A percentile compares a stretch with the other conserved stretches of the same genome.
phyloP scores from a whole-genome alignment of 2,329 filamentous ascomycete species.

The Biscogniauxia marginata region DNA sequence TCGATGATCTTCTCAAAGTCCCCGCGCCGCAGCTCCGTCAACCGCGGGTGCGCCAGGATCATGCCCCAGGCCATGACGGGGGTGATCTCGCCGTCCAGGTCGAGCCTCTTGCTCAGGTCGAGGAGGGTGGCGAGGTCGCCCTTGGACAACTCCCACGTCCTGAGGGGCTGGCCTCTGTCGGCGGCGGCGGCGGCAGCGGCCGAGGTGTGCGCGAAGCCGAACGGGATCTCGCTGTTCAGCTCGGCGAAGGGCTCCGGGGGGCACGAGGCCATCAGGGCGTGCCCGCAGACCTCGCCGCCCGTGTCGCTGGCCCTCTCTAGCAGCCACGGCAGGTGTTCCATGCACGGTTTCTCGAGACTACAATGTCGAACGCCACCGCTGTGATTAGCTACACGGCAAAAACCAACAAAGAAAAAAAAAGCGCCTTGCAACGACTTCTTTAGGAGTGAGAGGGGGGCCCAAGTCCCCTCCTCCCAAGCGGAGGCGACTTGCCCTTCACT shows the following conservation, averaged over 20 bases:
- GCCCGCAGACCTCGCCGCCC: slow-evolving; percentile 73
- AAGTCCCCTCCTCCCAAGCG: background rate
- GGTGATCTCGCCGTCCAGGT: slow-evolving; percentile 87
- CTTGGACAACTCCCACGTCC: slow-evolving; percentile 78
- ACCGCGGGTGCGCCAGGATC: slow-evolving; percentile 69
- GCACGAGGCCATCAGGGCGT: slow-evolving; percentile 90
- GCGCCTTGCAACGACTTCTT: background rate
- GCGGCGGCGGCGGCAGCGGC: slow-evolving; percentile 9
- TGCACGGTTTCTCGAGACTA: slow-evolving; percentile 89
- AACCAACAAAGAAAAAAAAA: background rate
- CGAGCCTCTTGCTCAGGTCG: slow-evolving; percentile 77
- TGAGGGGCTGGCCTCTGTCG: slow-evolving; percentile 45
- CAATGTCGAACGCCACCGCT: slow-evolving; percentile 40
- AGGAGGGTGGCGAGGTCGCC: slow-evolving; percentile 77
- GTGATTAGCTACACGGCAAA: slow-evolving; percentile 41
- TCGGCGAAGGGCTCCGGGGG: slow-evolving; percentile 66
- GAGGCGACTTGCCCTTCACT: slow-evolving; percentile 38
- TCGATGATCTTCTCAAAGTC: slow-evolving; percentile 73
- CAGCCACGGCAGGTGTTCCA: slow-evolving; percentile 83
- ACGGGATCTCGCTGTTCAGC: slow-evolving; percentile 50
- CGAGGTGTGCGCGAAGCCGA: slow-evolving; percentile 43
- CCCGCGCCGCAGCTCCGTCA: slow-evolving; percentile 60
- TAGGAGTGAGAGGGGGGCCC: too few relatives aligned
- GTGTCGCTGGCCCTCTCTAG: slow-evolving; percentile 58
- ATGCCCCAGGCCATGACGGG: slow-evolving; percentile 94